Base-by-base conservation (phyloP, 108 stramenopile genomes). In the Nitzschia putrida region DNA sequence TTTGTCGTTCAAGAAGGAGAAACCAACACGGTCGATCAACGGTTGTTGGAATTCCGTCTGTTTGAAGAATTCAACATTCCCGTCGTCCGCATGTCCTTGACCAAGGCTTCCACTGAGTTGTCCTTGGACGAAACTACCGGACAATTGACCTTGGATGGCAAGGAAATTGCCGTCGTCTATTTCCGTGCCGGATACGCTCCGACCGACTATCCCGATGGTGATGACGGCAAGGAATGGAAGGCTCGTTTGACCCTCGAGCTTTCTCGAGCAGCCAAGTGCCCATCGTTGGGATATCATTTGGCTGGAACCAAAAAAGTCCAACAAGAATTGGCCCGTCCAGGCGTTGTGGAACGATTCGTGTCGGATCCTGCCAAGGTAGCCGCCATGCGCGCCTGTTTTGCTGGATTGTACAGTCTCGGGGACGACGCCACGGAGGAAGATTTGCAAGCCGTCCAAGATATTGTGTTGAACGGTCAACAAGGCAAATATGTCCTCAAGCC, bases 221-320 rank as follows among this genome's bases (percentile, higher is more conserved):
- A 80, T 45, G 86, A 89, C 26, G 92, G 88, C 2, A 64, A 78
- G 29, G 95, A 95, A 74, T 99, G 98, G 98, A 67, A 86, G 16
- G 96, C 96, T 3, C 81, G 98, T 18, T 75, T 75, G 41, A 66
- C 58, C 13, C 68, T 99, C 57, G 98, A 99, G 68, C 50, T 72
- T 20, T 85, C 94, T 11, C 60, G 74, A 16, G 96, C 97, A 9
- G 88, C 96, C 64, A 97, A 97, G 73, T 97, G 95, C 78, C 98
- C 98, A 10, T 83, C 66, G 34, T 61, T 97, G 45, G 94, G 86
- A 18, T 98, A 97, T 76, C 98, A 99, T 58, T 78, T 99, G 69
- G 94, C 94, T 6, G 98, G 98, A 44, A 95, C 97, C 26, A 99
- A 99, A 72, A 98, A 97, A 71, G 97, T 99, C 25, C 98, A 99